Conservation (phyloP, 179 eudicot genomes). For the Silene coronaria region DNA sequence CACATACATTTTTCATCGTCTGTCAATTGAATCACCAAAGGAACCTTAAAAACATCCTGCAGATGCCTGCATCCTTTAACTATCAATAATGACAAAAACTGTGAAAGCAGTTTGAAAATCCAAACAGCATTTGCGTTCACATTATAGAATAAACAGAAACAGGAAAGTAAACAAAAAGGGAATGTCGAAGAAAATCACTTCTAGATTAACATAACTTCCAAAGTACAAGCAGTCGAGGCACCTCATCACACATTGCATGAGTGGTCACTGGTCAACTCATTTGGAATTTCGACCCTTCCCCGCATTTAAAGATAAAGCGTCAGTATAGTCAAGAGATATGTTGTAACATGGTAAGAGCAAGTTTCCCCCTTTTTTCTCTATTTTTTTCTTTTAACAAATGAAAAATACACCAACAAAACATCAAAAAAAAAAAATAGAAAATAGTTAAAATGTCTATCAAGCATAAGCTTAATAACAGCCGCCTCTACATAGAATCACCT, state of each 20-base stretch:
- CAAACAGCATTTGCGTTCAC: neutral
- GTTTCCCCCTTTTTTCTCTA: neutral
- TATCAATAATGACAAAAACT: conserved; percentile 16
- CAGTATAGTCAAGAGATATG: neutral
- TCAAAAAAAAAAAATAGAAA: neutral
- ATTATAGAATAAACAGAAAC: neutral
- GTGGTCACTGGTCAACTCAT: neutral
- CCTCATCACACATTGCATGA: neutral
- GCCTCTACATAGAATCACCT: neutral
- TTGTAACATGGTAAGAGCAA: neutral
- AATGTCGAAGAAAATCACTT: neutral
- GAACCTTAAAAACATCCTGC: conserved; percentile 98
- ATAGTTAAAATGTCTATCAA: neutral
- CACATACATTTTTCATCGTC: conserved; percentile 99
- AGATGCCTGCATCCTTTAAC: conserved; percentile 58
- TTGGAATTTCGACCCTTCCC: neutral
- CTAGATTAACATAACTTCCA: neutral
- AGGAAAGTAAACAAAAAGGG: neutral
- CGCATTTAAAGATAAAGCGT: neutral
- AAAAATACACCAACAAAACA: neutral
- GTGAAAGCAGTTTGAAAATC: conserved; percentile 5
- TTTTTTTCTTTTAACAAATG: neutral
- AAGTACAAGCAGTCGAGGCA: neutral
- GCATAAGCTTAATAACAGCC: neutral
- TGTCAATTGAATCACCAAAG: conserved; percentile 90